Conservation (phyloP, 805 yeast genomes). For the Limtongozyma cylindracea region DNA sequence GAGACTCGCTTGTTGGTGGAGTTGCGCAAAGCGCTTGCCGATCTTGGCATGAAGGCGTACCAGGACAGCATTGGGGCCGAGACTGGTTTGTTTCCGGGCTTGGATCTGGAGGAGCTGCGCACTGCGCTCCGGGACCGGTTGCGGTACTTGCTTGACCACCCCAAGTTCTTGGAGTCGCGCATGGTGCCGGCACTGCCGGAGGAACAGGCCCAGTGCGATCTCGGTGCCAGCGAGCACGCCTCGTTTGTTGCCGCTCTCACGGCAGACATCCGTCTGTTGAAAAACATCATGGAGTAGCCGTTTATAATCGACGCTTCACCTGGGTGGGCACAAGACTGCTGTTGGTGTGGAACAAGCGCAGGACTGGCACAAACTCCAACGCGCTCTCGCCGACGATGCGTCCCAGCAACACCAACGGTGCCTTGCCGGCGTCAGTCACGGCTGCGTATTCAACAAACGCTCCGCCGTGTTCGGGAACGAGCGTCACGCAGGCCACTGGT, state of each 20-base stretch:
- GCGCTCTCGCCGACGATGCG: not conserved
- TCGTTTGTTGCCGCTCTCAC: not conserved
- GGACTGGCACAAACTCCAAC: not conserved
- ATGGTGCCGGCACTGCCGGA: slow-evolving; percentile 36
- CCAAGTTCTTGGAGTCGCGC: slow-evolving; percentile 54
- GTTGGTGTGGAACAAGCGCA: slow-evolving; percentile 10
- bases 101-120: slow-evolving; percentile 32
- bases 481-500: slow-evolving; percentile 13
- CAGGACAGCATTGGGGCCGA: slow-evolving; percentile 2
- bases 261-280: not conserved
- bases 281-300: not conserved
- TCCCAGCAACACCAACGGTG: slow-evolving; percentile 13
- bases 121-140: slow-evolving; percentile 33
- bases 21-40: too few relatives aligned
- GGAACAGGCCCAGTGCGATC: slow-evolving; percentile 20
- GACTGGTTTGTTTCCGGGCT: slow-evolving; percentile 22
- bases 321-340: not conserved
- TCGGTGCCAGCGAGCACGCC: not conserved
- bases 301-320: not conserved
- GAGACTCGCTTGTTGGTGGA: too few relatives aligned
- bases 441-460: slow-evolving; percentile 23
- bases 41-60: too few relatives aligned
- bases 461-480: slow-evolving; percentile 18
- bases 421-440: slow-evolving; percentile 22
- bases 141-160: slow-evolving; percentile 61